Conservation (phyloP, 2,329 filamentous ascomycete species). For the Arthrinium phaeospermum region DNA sequence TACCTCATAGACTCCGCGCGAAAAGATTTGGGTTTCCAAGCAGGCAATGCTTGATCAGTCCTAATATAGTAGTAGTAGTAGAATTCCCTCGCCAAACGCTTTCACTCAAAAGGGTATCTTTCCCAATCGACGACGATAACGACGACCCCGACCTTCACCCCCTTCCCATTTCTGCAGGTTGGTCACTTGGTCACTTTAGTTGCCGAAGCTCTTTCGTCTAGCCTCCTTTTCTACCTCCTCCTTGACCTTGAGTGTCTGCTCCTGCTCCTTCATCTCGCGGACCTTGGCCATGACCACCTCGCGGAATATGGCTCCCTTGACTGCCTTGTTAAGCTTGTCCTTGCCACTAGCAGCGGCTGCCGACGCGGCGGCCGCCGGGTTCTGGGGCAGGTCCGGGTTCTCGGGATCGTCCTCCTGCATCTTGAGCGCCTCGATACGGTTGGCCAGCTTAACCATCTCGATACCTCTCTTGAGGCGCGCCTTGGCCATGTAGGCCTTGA, state of each 20-base stretch:
- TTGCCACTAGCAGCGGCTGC: constrained; percentile 38
- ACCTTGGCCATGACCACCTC: constrained; percentile 96
- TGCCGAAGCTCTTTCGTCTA: constrained; percentile 42
- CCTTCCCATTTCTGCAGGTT: background rate
- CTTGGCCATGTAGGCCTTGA: constrained; percentile 91
- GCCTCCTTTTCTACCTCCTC: constrained; percentile 60
- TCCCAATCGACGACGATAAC: background rate
- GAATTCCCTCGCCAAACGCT: background rate
- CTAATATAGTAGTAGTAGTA: background rate
- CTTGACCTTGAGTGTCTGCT: constrained; percentile 74
- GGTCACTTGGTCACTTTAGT: constrained; percentile 22
- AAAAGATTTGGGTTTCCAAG: constrained; percentile 3
- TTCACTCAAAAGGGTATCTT: constrained; percentile 10
- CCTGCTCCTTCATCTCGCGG: constrained; percentile 85
- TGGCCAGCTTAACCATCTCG: constrained; percentile 93
- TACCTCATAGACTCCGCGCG: background rate
- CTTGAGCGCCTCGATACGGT: constrained; percentile 93
- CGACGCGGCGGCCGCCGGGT: constrained; percentile 61
- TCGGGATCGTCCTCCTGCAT: constrained; percentile 86
- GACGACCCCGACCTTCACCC: background rate
- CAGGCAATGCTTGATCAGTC: background rate
- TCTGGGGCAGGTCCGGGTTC: constrained; percentile 73
- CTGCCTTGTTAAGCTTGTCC: constrained; percentile 46
- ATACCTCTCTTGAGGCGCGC: constrained; percentile 91
- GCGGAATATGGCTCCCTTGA: constrained; percentile 80